phyloP scores from a whole-genome alignment of 805 yeast species.

The Maudiozyma serrabonitensis region DNA sequence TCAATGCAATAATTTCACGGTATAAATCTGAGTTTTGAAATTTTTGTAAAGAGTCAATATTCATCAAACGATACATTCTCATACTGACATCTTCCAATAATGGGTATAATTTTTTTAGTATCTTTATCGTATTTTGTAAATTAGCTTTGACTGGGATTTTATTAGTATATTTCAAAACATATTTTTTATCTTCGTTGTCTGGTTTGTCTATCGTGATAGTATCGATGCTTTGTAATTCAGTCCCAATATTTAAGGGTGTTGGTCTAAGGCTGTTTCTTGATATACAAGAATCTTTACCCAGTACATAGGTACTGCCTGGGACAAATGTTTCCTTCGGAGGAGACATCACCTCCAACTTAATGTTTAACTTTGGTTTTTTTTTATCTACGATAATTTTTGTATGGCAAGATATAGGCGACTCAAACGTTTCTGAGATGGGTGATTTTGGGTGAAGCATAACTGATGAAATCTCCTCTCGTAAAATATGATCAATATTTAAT shows the following conservation, averaged over 20 bases:
- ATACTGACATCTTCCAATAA: conserved; percentile 40
- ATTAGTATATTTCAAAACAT: not conserved
- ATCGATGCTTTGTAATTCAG: not conserved
- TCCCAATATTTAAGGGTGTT: not conserved
- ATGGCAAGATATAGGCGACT: not conserved
- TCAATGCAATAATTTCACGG: conserved; percentile 20
- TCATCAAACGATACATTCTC: conserved; percentile 52
- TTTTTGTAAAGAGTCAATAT: conserved; percentile 64
- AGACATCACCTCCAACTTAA: not conserved
- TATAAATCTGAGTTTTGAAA: conserved; percentile 40
- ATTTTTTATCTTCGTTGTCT: not conserved
- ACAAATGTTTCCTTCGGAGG: not conserved
- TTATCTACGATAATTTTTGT: not conserved
- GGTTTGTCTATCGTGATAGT: not conserved
- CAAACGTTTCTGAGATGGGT: conserved; percentile 11
- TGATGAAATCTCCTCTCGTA: conserved; percentile 36
- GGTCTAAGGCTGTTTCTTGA: not conserved
- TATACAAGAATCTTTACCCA: not conserved
- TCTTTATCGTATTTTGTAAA: conserved; percentile 23
- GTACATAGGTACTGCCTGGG: not conserved
- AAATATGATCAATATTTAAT: conserved; percentile 52
- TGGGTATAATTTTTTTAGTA: conserved; percentile 33
- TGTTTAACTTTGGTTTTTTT: not conserved
- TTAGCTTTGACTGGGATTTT: not conserved
- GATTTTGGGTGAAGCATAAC: conserved; percentile 34